Evolutionary conservation across 2,329 filamentous ascomycete species (phyloP), one percentile per base, ranked within the genome.

Genomic region (Grosmannia clavigera): DNA sequence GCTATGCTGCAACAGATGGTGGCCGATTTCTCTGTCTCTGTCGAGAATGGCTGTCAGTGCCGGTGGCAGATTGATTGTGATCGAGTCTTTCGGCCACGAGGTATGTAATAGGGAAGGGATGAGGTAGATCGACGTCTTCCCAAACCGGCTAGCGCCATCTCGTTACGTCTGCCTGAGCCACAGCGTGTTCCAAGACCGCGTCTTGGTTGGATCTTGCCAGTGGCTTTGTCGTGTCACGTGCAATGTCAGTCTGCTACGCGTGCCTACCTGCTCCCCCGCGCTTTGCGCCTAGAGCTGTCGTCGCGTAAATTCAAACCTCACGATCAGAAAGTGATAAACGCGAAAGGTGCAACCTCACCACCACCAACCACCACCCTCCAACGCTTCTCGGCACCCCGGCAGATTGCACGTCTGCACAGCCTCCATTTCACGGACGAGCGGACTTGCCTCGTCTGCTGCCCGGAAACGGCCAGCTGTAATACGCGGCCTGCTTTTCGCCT

Each of bases 111-210:
- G 35, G 35, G 58, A 46, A 29, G 50, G 48, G 58, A 60, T 60
- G 50, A 52, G 31, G 31, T 52, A 16, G 31, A 19, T 16, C 14
- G 43, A 22, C 9, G 5, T 11, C 12, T 1, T 7, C 43, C 56
- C 27, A 31, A 59, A 51, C 16, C 12, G 60, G 60, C 55, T 61
- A 62, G 61, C 51, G 61, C 27, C 48, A 31, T 27, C 38, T 27
- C 5, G 40, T 35, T 35, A 7, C 53, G 54, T 29, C 48, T 31
- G 56, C 31, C 35, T n/a, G 38, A 58, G 57, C 62, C 61, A 57
- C 46, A 43, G 58, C 64, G 64, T 65, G 64, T 61, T 46, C 33
- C 31, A 50, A 54, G n/a, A 50, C 35, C 56, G 64, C 62, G 57
- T 60, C 57, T 57, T 62, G 62, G 61, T 65, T 65, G 64, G 64